A percentile compares a stretch with the other conserved stretches of the same genome.
phyloP scores from a whole-genome alignment of 768 basidiomycete species.

The Lactarius vividus region DNA sequence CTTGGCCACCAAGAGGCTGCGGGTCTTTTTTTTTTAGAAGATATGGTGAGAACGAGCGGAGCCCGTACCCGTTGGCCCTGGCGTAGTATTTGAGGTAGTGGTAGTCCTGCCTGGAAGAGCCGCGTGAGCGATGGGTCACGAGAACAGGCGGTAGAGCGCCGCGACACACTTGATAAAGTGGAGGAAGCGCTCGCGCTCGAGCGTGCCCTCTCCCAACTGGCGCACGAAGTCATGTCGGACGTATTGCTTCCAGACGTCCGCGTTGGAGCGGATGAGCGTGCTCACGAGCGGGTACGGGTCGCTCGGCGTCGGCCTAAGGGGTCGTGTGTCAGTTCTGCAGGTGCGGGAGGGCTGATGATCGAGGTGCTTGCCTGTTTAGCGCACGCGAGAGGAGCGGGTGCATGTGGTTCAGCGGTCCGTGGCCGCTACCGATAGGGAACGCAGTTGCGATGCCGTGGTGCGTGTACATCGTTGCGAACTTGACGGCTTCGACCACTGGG shows the following conservation, averaged over 20 bases:
- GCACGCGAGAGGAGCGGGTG: constrained; percentile 51
- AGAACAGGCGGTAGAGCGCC: neutral
- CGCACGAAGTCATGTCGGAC: constrained; percentile 84
- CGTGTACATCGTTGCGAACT: constrained; percentile 65
- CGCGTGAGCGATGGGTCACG: too few relatives aligned
- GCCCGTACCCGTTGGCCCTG: constrained; percentile 68
- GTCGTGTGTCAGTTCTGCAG: neutral
- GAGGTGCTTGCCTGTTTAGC: constrained; percentile 54
- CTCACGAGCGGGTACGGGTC: constrained; percentile 70
- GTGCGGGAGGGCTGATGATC: neutral
- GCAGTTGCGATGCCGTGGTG: constrained; percentile 73
- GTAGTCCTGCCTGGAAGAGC: constrained; percentile 79
- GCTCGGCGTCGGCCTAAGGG: constrained; percentile 46
- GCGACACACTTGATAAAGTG: constrained; percentile 76
- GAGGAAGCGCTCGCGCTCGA: constrained; percentile 63
- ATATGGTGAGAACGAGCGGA: neutral
- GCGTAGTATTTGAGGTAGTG: constrained; percentile 81
- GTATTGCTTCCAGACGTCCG: constrained; percentile 63
- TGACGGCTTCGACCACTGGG: constrained; percentile 51
- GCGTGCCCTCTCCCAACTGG: constrained; percentile 68
- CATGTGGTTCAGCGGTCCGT: constrained; percentile 86
- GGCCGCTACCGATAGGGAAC: constrained; percentile 62
- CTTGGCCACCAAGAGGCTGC: constrained; percentile 76
- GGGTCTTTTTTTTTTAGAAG: neutral
- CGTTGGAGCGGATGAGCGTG: constrained; percentile 57